Evolutionary conservation across 2,329 filamentous ascomycete species (phyloP), one percentile per base, ranked within the genome.

Genomic region (Zelopaecilomyces penicillatus): DNA sequence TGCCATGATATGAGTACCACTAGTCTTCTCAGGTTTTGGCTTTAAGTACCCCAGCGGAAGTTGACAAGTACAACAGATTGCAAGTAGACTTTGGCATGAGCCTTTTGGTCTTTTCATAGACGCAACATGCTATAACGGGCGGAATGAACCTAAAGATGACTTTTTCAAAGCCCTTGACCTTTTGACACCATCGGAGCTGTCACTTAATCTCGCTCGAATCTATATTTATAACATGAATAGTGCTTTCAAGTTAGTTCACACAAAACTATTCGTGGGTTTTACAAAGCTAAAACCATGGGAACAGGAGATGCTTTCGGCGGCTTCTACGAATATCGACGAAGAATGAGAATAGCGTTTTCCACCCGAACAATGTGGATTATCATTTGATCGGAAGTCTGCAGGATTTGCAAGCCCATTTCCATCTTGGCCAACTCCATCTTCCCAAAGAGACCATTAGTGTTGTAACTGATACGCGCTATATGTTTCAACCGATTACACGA

Each of bases 181-280:
- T 8, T 68, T 85, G 3, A 80, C 77, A 4, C 81, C 82, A 0
- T 69, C 70, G 0, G 82, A 85, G 53, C 60, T 85, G 37, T 70
- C 74, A 2, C 70, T 69, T 42, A 76, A 81, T 47, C 64, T 85
- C 4, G 69, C 74, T 1, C 71, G 80, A 33, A 71, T 83, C 35
- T 85, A 85, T 51, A 70, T 85, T 11, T 85, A 85, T 62, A 85
- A 85, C 56, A 85, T 85, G 80, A 85, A 85, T 54, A 83, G 77
- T 55, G 75, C 79, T 8, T 84, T 82, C 59, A 74, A 76, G 74
- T 76, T 63, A 50, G 66, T 44, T 6, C 27, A 4, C 9, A 31
- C 27, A 5, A 10, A 28, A 1, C 8, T 6, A 12, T 27, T 43
- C 42, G 12, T 11, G 2, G 8, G 27, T 32, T 7, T 8, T 19